Percentiles rank a stretch among this genome's conserved stretches.
Conservation (phyloP, 345 rosid species). For the Eucalyptus camaldulensis region DNA sequence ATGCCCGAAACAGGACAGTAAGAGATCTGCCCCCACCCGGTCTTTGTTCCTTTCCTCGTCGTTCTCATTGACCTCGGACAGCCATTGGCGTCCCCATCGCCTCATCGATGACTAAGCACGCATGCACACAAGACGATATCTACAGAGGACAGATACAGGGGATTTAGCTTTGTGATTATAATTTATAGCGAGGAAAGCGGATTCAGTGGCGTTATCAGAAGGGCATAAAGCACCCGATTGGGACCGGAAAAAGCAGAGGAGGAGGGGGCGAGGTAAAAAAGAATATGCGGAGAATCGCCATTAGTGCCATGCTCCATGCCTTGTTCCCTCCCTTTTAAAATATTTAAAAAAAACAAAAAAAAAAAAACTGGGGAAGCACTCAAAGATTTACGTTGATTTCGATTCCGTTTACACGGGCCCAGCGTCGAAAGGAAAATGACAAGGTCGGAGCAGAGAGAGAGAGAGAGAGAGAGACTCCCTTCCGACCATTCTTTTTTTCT, state of each 20-base stretch:
- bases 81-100: neutral
- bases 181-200: neutral
- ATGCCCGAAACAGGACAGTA: neutral
- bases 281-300: conserved; percentile 22
- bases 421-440: neutral
- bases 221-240: neutral
- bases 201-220: neutral
- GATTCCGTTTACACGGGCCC: neutral
- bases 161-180: neutral
- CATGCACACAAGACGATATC: neutral
- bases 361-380: neutral
- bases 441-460: neutral
- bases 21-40: neutral
- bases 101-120: neutral
- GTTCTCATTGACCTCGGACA: neutral
- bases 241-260: neutral
- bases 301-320: neutral
- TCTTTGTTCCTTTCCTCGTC: neutral
- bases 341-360: neutral
- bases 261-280: neutral
- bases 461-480: neutral
- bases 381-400: neutral
- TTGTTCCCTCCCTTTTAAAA: neutral
- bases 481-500: neutral
- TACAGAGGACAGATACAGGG: neutral